These are phyloP conservation scores for Stereum hirsutum DNA, from an alignment of 1,284 basidiomycete species.

Conservation along the genomic window DNA sequence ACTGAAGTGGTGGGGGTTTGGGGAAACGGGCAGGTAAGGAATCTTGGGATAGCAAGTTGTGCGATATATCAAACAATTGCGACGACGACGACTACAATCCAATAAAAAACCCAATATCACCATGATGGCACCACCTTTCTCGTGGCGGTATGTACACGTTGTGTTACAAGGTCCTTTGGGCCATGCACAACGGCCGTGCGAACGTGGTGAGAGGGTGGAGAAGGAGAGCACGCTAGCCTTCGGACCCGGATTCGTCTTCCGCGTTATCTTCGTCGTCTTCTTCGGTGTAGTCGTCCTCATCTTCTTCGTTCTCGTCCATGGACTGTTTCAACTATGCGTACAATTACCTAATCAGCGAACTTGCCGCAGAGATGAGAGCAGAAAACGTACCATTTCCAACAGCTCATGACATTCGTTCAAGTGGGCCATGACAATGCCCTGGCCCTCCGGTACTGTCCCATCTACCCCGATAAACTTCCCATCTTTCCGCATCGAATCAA, in stretches of 20 bases:
- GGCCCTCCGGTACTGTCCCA: constrained; percentile 87
- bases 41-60: background rate
- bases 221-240: constrained; percentile 2
- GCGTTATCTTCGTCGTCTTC: constrained; percentile 35
- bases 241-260: constrained; percentile 7
- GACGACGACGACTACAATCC: background rate
- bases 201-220: background rate
- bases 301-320: constrained; percentile 61
- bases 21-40: background rate
- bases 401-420: constrained; percentile 95
- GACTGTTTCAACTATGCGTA: constrained; percentile 60
- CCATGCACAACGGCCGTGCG: background rate
- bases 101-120: too few relatives aligned
- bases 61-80: background rate
- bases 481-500: constrained; percentile 88
- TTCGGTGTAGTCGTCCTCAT: constrained; percentile 43
- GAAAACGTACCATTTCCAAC: constrained; percentile 70
- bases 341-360: background rate
- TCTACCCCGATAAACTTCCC: constrained; percentile 86
- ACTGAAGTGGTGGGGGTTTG: background rate
- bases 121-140: too few relatives aligned
- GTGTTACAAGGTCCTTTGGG: background rate
- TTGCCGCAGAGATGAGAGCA: background rate
- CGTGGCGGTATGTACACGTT: background rate
- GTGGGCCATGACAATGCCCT: constrained; percentile 95